These are phyloP conservation scores for Psilocybe cubensis DNA, from an alignment of 768 basidiomycete species.

Conservation along the genomic window DNA sequence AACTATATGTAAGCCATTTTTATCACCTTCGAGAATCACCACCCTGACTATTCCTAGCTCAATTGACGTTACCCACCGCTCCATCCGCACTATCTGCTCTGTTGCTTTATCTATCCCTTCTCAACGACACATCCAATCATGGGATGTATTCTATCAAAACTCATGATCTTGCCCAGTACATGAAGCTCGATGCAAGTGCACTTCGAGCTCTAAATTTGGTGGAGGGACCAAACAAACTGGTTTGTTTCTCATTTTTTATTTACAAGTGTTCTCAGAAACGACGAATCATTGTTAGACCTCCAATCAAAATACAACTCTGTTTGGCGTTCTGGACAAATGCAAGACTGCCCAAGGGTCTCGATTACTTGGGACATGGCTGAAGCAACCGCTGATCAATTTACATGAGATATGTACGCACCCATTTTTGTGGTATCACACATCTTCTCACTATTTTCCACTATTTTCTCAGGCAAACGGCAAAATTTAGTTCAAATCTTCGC, in stretches of 20 bases:
- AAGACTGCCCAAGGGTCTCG: slow-evolving; percentile 95
- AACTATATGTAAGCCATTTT: slow-evolving; percentile 51
- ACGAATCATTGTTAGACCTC: slow-evolving; percentile 42
- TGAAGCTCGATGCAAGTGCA: slow-evolving; percentile 96
- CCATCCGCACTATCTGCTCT: slow-evolving; percentile 84
- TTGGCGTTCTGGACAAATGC: slow-evolving; percentile 92
- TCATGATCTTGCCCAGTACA: slow-evolving; percentile 92
- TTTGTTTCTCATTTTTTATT: slow-evolving; percentile 25
- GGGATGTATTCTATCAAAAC: slow-evolving; percentile 80
- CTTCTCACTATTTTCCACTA: neutral
- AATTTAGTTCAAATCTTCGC: slow-evolving; percentile 86
- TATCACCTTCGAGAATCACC: neutral
- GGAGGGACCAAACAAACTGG: slow-evolving; percentile 65
- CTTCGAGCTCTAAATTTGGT: slow-evolving; percentile 87
- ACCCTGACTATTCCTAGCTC: slow-evolving; percentile 49
- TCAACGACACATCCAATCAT: slow-evolving; percentile 77
- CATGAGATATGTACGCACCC: slow-evolving; percentile 83
- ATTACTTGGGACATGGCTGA: slow-evolving; percentile 89
- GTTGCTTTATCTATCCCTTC: slow-evolving; percentile 78
- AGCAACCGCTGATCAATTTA: slow-evolving; percentile 92
- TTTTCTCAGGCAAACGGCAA: slow-evolving; percentile 73
- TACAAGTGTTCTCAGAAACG: neutral
- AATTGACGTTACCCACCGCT: slow-evolving; percentile 75
- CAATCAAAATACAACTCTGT: slow-evolving; percentile 83
- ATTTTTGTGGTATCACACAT: neutral